Base-by-base conservation (phyloP, 2,329 filamentous ascomycete species). In the Apiospora pterosperma region DNA sequence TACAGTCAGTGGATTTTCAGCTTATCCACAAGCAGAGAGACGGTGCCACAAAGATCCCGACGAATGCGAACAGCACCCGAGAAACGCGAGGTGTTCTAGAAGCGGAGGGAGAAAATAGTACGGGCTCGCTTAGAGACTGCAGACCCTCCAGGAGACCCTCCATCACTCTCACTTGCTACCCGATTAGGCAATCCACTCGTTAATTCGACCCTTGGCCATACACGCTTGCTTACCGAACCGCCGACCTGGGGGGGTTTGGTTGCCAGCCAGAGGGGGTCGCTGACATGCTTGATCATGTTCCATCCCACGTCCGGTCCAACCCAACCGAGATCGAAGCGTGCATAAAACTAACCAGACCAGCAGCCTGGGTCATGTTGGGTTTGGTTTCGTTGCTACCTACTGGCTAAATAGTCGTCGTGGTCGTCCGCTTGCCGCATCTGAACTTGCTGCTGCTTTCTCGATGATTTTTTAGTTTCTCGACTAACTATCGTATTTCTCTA, bases 121-220 rank as follows among this genome's bases (percentile, higher is more conserved):
- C 31, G 28, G 28, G 48, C 48, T 55, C 48, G 48, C 48, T 55
- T 55, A 55, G 11, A 55, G 4, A n/a, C 7, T 55, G 48, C 21
- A 28, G 42, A 28, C 42, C 10, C 21, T 23, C 21, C 21, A 44
- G 23, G n/a, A n/a, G n/a, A 52, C 44, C 25, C 44, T 52, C 44
- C 44, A 52, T n/a, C 44, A 52, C 25, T 38, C 19, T 38, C 44
- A 25, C 16, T 55, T 55, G 31, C 48, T 55, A 34, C 48, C 48
- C 48, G 48, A 55, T 55, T 55, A 55, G 48, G 48, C 31, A 55
- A 55, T 34, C 28, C 48, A 55, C 48, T 55, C 48, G 48, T 55
- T 55, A 55, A 55, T 16, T 25, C 28, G 19, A 55, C 25, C 28
- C 44, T 55, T 28, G 42, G 42, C 42, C 23, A 16, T 48, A 16